These are phyloP conservation scores for Oehlia diaphana DNA, from an alignment of 192 early-diverging fungal genomes.

Conservation along the genomic window DNA sequence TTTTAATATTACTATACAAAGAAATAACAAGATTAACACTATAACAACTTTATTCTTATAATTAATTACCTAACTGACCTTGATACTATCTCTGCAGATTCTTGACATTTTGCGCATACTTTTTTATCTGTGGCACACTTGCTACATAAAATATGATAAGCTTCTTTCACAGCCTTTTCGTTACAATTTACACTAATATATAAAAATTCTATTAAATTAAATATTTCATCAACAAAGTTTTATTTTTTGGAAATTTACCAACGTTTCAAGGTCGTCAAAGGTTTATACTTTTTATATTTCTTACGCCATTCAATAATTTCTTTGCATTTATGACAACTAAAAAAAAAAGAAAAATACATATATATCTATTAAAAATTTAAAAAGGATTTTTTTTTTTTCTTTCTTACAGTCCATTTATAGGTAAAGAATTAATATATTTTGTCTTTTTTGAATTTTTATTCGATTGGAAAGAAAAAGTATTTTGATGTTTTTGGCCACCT, in stretches of 20 bases:
- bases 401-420: slow-evolving; percentile 73
- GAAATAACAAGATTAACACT: neutral
- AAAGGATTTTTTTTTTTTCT: slow-evolving; percentile 27
- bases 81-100: slow-evolving; percentile 63
- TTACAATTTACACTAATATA: slow-evolving; percentile 64
- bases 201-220: neutral
- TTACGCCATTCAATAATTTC: slow-evolving; percentile 84
- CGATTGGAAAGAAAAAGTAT: slow-evolving; percentile 80
- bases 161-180: slow-evolving; percentile 83
- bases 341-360: neutral
- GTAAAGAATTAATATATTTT: slow-evolving; percentile 71
- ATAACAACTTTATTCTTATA: neutral
- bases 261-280: slow-evolving; percentile 85
- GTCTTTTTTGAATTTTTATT: slow-evolving; percentile 85
- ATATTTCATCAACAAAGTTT: neutral
- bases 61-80: neutral
- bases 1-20: slow-evolving; percentile 46
- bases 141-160: slow-evolving; percentile 93
- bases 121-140: slow-evolving; percentile 77
- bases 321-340: slow-evolving; percentile 63
- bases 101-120: slow-evolving; percentile 92
- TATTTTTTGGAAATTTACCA: slow-evolving; percentile 53
- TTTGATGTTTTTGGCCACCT: slow-evolving; percentile 85
- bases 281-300: slow-evolving; percentile 97
- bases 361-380: neutral